Evolutionary conservation across 805 yeast species (phyloP).

Genomic region (Torulaspora delbrueckii): DNA sequence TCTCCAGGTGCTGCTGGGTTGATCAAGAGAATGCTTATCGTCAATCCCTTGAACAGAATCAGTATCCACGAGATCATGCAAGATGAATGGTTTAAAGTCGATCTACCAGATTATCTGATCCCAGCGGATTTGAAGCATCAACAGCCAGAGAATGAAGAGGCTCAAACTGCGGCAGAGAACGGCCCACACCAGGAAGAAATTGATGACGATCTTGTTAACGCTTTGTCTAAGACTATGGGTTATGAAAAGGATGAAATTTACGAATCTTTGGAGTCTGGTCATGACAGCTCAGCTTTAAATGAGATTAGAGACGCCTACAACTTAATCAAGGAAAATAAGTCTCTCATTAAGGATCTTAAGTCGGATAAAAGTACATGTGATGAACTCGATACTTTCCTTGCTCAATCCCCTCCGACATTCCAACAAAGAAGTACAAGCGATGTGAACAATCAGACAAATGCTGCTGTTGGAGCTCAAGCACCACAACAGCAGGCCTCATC

Average conservation of each 20-base stretch:
- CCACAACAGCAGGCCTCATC: conserved; percentile 6
- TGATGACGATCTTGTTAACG: conserved; percentile 71
- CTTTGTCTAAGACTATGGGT: conserved; percentile 80
- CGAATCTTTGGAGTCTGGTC: conserved; percentile 53
- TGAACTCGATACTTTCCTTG: conserved; percentile 53
- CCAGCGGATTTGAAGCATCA: conserved; percentile 38
- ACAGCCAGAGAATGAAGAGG: conserved; percentile 25
- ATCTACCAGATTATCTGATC: conserved; percentile 70
- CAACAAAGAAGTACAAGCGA: conserved; percentile 19
- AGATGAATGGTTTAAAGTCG: conserved; percentile 88
- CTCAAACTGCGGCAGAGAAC: conserved; percentile 22
- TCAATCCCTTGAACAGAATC: conserved; percentile 88
- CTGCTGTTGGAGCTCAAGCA: background rate
- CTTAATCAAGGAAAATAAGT: conserved; percentile 72
- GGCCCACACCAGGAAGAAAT: conserved; percentile 39
- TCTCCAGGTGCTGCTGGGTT: conserved; percentile 80
- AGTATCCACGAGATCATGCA: conserved; percentile 89
- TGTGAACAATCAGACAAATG: conserved; percentile 1
- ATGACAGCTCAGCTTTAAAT: conserved; percentile 49
- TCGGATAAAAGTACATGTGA: conserved; percentile 38
- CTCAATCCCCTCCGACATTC: conserved; percentile 57
- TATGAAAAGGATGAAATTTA: conserved; percentile 78
- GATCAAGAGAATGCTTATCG: conserved; percentile 86
- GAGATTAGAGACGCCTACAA: conserved; percentile 85
- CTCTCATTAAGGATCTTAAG: conserved; percentile 62